Conservation (phyloP, 441 rosid species). For the Cnidoscolus chayamansa region DNA sequence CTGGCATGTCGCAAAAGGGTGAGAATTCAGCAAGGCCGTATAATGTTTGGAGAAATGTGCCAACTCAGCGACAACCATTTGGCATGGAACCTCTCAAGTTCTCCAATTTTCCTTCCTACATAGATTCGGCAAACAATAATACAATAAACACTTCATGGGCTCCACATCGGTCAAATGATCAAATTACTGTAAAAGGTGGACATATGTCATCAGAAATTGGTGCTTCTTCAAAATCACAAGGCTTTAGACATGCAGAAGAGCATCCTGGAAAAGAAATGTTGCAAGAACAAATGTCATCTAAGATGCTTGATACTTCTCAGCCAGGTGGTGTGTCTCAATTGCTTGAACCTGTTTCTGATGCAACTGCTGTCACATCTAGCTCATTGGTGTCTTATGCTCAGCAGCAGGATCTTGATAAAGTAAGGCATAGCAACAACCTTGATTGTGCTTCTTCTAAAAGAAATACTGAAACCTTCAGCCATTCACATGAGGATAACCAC, state of each 20-base stretch:
- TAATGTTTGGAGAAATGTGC: constrained; percentile 46
- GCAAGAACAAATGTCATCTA: constrained; percentile 29
- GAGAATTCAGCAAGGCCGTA: constrained; percentile 38
- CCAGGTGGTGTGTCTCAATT: constrained; percentile 31
- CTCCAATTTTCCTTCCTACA: constrained; percentile 29
- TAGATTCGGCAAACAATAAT: no score
- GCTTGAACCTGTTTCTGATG: constrained; percentile 24
- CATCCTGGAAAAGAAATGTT: constrained; percentile 22
- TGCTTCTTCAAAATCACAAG: constrained; percentile 19
- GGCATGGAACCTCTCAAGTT: constrained; percentile 29
- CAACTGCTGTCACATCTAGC: constrained; percentile 20
- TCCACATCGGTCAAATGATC: background rate
- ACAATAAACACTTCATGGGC: no score
- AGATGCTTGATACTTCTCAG: constrained; percentile 29
- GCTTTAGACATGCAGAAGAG: constrained; percentile 16
- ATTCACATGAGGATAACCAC: constrained; percentile 23
- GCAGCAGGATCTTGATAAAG: constrained; percentile 24
- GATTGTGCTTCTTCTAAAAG: constrained; percentile 27
- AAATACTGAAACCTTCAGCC: constrained; percentile 24
- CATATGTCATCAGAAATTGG: constrained; percentile 24
- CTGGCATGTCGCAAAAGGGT: constrained; percentile 29
- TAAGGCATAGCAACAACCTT: constrained; percentile 21
- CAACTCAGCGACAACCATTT: constrained; percentile 36
- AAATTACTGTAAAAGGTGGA: constrained; percentile 22
- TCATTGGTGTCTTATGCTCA: constrained; percentile 22